A percentile compares a stretch with the other conserved stretches of the same genome.
These are phyloP conservation scores for Rusavskia elegans DNA, from an alignment of 495 filamentous ascomycete genomes.

Conservation along the genomic window DNA sequence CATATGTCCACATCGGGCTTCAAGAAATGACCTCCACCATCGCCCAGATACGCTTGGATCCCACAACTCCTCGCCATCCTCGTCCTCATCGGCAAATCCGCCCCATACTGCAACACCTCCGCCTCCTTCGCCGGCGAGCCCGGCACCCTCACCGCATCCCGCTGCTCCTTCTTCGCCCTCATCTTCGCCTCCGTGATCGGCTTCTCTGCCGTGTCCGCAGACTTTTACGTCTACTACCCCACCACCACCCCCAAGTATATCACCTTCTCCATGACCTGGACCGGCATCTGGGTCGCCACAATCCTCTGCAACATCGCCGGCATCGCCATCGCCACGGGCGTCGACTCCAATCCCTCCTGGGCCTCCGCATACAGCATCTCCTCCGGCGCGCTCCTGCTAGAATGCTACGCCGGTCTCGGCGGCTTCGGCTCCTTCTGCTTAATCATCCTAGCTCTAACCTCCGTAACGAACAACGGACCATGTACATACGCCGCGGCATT, in stretches of 20 bases:
- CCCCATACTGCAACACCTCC: slow-evolving; percentile 46
- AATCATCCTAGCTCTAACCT: slow-evolving; percentile 48
- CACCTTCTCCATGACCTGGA: slow-evolving; percentile 27
- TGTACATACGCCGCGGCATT: slow-evolving; percentile 48
- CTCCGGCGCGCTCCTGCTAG: slow-evolving; percentile 49
- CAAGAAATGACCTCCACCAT: too few species aligned
- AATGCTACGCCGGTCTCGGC: slow-evolving; percentile 43
- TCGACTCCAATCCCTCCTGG: slow-evolving; percentile 34
- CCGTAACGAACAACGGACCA: slow-evolving; percentile 53
- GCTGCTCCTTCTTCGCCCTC: slow-evolving; percentile 48
- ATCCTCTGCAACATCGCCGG: slow-evolving; percentile 46
- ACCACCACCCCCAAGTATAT: slow-evolving; percentile 26
- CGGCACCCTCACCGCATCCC: slow-evolving; percentile 34
- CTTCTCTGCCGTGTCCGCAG: slow-evolving; percentile 34
- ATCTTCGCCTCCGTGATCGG: slow-evolving; percentile 36
- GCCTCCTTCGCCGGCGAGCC: slow-evolving; percentile 21
- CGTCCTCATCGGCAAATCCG: slow-evolving; percentile 50
- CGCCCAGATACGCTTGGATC: slow-evolving; percentile 46
- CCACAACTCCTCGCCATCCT: slow-evolving; percentile 48
- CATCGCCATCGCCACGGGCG: slow-evolving; percentile 49
- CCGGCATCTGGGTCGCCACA: slow-evolving; percentile 32
- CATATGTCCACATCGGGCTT: slow-evolving; percentile 26
- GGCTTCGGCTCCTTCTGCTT: slow-evolving; percentile 53
- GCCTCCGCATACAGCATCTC: slow-evolving; percentile 37
- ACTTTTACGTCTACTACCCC: slow-evolving; percentile 42